phyloP scores from a whole-genome alignment of 1,284 basidiomycete species.

The Moesziomyces sp. region DNA sequence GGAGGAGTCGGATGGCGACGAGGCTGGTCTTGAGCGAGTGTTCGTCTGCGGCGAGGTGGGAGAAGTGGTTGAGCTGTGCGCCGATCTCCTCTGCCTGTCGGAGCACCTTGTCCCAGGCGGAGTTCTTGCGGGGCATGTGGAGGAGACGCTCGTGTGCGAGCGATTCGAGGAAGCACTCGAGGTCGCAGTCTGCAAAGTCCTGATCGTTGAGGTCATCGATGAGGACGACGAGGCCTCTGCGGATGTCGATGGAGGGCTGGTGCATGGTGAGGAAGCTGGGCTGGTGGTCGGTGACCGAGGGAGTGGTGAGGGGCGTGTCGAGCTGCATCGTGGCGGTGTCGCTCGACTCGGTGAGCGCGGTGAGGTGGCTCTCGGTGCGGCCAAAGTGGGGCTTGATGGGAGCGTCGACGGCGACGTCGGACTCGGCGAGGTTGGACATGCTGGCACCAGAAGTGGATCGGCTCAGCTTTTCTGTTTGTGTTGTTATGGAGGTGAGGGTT shows the following conservation, averaged over 20 bases:
- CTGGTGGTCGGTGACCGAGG: constrained; percentile 4
- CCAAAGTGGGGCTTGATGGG: neutral
- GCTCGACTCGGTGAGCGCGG: constrained; percentile 4
- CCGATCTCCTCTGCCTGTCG: constrained; percentile 8
- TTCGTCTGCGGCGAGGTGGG: constrained; percentile 3
- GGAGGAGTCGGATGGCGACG: neutral
- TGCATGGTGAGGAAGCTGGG: constrained; percentile 21
- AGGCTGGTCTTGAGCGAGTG: constrained; percentile 5
- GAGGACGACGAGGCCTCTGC: constrained; percentile 30
- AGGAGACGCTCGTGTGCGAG: constrained; percentile 19
- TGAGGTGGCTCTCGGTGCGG: constrained; percentile 5
- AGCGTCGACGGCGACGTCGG: neutral
- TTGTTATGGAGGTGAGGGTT: too few species aligned
- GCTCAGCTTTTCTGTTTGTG: constrained; percentile 4
- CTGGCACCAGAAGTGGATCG: constrained; percentile 8
- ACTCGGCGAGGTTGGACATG: constrained; percentile 3
- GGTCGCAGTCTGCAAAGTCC: constrained; percentile 7
- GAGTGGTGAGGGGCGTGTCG: constrained; percentile 6
- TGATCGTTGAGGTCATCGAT: constrained; percentile 25
- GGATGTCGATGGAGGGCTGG: constrained; percentile 19
- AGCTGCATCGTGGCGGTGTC: neutral
- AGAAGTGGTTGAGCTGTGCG: constrained; percentile 5
- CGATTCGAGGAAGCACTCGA: constrained; percentile 22
- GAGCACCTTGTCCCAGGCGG: constrained; percentile 8
- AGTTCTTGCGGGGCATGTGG: constrained; percentile 14